phyloP scores from a whole-genome alignment of 306 rosid species.

The Lathyrus oleraceus region DNA sequence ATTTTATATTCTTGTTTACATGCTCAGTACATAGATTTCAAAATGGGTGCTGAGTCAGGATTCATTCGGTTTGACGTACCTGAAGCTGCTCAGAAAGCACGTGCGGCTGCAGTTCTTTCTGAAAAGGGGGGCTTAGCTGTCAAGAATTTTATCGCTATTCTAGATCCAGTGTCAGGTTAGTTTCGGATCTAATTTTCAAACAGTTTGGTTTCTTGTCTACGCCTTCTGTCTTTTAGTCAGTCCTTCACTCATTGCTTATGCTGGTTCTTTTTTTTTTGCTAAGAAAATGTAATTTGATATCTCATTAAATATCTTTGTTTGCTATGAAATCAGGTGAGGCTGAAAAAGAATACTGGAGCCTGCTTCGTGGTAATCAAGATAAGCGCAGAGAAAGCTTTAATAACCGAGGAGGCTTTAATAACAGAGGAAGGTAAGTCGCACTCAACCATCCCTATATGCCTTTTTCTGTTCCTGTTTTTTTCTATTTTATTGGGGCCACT shows the following conservation, averaged over 20 bases:
- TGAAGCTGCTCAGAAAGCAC: slow-evolving; percentile 88
- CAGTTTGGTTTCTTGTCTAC: background rate
- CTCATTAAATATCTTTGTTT: background rate
- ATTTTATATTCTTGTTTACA: slow-evolving; percentile 1
- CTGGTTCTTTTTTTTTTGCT: background rate
- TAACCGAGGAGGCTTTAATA: slow-evolving; percentile 54
- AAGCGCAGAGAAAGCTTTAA: slow-evolving; percentile 45
- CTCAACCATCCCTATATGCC: background rate
- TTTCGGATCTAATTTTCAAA: background rate
- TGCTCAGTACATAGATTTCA: slow-evolving; percentile 72
- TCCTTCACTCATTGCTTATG: background rate
- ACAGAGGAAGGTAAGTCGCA: slow-evolving; percentile 69
- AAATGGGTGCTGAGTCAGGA: slow-evolving; percentile 81
- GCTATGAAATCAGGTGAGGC: slow-evolving; percentile 64
- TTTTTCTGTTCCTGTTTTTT: background rate
- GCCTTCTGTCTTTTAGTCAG: background rate
- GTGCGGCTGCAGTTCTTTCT: slow-evolving; percentile 77
- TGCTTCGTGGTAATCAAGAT: slow-evolving; percentile 71
- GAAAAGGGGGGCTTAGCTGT: slow-evolving; percentile 73
- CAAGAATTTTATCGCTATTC: slow-evolving; percentile 68
- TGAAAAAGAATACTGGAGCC: slow-evolving; percentile 82
- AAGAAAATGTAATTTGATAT: background rate
- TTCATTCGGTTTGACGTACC: slow-evolving; percentile 75
- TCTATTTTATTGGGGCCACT: background rate
- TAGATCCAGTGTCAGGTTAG: slow-evolving; percentile 83